Evolutionary conservation across 176 grass and related monocot species (phyloP).

Genomic region (Carex myosuroides): DNA sequence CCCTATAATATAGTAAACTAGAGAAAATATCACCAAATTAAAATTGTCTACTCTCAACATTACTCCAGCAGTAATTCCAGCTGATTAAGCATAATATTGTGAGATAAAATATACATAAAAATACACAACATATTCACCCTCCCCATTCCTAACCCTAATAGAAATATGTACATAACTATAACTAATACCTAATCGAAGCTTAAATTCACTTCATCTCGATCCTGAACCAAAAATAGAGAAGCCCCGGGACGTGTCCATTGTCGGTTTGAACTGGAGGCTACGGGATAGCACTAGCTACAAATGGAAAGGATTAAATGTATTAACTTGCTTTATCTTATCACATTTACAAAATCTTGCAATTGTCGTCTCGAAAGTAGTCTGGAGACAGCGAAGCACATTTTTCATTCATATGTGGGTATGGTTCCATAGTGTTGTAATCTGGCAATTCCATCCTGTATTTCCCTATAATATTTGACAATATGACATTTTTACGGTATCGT

Average conservation of each 20-base stretch:
- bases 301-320: not conserved
- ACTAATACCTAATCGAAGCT: not conserved
- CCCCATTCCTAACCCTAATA: not conserved
- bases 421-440: slow-evolving; percentile 70
- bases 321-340: not conserved
- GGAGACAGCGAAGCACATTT: slow-evolving; percentile 70
- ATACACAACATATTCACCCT: not conserved
- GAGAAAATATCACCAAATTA: not conserved
- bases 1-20: not conserved
- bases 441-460: slow-evolving; percentile 92
- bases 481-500: slow-evolving; percentile 62
- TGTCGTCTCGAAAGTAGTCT: slow-evolving; percentile 35
- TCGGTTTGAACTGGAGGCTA: not conserved
- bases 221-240: not conserved
- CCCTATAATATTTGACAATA: slow-evolving; percentile 92
- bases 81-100: not conserved
- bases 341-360: slow-evolving; percentile 32
- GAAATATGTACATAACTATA: not conserved
- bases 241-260: not conserved
- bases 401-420: slow-evolving; percentile 86
- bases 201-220: not conserved
- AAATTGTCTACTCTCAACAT: not conserved
- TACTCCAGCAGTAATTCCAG: not conserved
- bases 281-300: not conserved
- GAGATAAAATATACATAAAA: not conserved